Evolutionary conservation across 768 basidiomycete genomes (phyloP), one percentile per base, ranked within the genome.

Genomic region (Hortiboletus flavorubellus): DNA sequence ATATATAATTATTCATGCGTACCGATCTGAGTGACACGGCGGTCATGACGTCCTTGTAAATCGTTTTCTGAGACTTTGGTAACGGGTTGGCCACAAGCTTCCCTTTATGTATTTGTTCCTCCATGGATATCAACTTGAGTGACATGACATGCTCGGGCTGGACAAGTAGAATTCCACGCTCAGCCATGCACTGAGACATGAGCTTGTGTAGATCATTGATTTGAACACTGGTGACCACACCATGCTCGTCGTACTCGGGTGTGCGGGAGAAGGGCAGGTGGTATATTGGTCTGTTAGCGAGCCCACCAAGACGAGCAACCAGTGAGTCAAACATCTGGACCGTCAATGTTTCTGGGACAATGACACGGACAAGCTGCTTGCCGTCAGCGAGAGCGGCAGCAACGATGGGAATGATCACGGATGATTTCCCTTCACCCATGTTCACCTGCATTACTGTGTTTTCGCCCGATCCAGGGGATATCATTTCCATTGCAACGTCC

Each of bases 341-440:
- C 0, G 66, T 63, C 16, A 80, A 64, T 0, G 76, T 64, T 53
- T 77, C 79, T 21, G 79, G 67, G n/a, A 78, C 75, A 5, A 82
- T 64, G 30, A 82, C 72, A 31, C 80, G 72, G 21, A 74, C 74
- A 3, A 82, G 68, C 33, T 63, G 70, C 1, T 68, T 18, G 3
- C 75, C 74, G 58, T 80, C 67, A 0, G 80, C 75, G 16, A 81
- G 67, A 5, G 70, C 60, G 1, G 72, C 61, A 1, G 73, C 64
- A 11, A 71, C 64, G 18, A 81, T 65, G 1, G 80, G 80, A 4
- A 81, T 70, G 34, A 82, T 73, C 16, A 73, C 73, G 0, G 69
- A 73, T 6, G 73, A 71, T 59, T 82, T 82, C 4, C 80, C 81
- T 55, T 82, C 80, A 12, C 80, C 81, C 81, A 82, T 82, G 49